Percentiles rank a stretch among this genome's conserved stretches.
Conservation (phyloP, 2,329 filamentous ascomycete species). For the Aspergillus japonicus region DNA sequence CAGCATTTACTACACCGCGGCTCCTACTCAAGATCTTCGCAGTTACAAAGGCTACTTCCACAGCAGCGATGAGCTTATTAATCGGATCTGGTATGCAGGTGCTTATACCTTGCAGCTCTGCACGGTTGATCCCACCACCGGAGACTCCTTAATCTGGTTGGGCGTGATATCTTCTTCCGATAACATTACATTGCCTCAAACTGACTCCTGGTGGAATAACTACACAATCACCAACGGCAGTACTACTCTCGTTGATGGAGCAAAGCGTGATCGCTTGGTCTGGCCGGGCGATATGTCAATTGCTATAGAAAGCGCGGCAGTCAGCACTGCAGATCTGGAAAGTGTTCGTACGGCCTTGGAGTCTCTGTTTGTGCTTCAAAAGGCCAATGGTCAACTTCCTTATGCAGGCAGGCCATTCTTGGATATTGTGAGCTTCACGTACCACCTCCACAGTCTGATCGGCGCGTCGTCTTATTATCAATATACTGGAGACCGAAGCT, state of each 20-base stretch:
- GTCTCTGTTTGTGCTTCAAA: slow-evolving; percentile 49
- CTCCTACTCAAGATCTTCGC: slow-evolving; percentile 39
- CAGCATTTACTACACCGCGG: slow-evolving; percentile 46
- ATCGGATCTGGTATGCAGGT: slow-evolving; percentile 57
- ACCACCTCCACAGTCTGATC: slow-evolving; percentile 54
- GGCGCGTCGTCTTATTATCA: slow-evolving; percentile 48
- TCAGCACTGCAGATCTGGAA: slow-evolving; percentile 55
- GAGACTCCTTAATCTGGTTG: slow-evolving; percentile 19
- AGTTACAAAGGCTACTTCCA: slow-evolving; percentile 54
- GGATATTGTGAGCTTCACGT: slow-evolving; percentile 50
- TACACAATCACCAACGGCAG: slow-evolving; percentile 29
- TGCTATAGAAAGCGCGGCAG: slow-evolving; percentile 54
- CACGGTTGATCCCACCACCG: slow-evolving; percentile 30
- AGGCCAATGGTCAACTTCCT: slow-evolving; percentile 47
- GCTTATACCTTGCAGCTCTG: slow-evolving; percentile 48
- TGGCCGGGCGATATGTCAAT: slow-evolving; percentile 64
- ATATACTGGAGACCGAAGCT: slow-evolving; percentile 43
- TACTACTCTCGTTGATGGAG: slow-evolving; percentile 41
- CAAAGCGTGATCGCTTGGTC: slow-evolving; percentile 47
- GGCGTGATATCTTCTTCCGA: slow-evolving; percentile 3
- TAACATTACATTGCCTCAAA: slow-evolving; percentile 17
- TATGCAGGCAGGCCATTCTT: slow-evolving; percentile 52
- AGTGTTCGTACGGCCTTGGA: slow-evolving; percentile 52
- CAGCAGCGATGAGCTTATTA: slow-evolving; percentile 51
- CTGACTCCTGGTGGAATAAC: slow-evolving; percentile 33